phyloP scores from a whole-genome alignment of 805 yeast species.

The Blastobotrys robertii region DNA sequence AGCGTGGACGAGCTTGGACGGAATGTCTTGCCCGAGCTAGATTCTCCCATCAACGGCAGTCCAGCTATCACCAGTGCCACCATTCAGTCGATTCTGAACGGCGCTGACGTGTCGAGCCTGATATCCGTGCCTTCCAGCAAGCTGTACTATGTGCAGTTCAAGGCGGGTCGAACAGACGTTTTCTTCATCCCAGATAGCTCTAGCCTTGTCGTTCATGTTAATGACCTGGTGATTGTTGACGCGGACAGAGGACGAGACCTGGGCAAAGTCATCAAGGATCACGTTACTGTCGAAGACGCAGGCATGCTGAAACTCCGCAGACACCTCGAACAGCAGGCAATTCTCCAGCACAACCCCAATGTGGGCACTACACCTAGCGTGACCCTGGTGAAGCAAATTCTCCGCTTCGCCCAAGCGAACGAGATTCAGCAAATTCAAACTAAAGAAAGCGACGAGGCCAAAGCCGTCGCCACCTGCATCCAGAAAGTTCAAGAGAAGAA shows the following conservation, averaged over 20 bases:
- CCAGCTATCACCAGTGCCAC: no score
- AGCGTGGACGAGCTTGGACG: constrained; percentile 13
- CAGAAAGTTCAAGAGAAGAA: constrained; percentile 41
- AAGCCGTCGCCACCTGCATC: constrained; percentile 55
- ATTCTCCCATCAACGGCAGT: neutral
- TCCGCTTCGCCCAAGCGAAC: constrained; percentile 50
- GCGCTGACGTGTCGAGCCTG: constrained; percentile 3
- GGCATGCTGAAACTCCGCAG: constrained; percentile 55
- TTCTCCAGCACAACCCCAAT: constrained; percentile 37
- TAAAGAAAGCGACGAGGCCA: constrained; percentile 60
- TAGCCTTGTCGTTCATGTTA: constrained; percentile 33
- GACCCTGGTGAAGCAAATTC: constrained; percentile 58
- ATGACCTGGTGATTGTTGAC: constrained; percentile 71
- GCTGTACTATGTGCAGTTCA: constrained; percentile 62
- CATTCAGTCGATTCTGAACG: constrained; percentile 1
- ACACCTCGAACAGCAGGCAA: constrained; percentile 62
- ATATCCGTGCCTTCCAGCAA: constrained; percentile 24
- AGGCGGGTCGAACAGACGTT: constrained; percentile 71
- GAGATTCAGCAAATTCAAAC: constrained; percentile 50
- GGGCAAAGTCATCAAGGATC: constrained; percentile 52
- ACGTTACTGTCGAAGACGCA: constrained; percentile 57
- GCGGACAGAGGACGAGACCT: constrained; percentile 77
- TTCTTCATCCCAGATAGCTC: constrained; percentile 46
- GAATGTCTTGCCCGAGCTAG: constrained; percentile 5
- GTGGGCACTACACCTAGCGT: constrained; percentile 34